phyloP scores from a whole-genome alignment of 257 asterid genomes.

The Nicotiana otophora region DNA sequence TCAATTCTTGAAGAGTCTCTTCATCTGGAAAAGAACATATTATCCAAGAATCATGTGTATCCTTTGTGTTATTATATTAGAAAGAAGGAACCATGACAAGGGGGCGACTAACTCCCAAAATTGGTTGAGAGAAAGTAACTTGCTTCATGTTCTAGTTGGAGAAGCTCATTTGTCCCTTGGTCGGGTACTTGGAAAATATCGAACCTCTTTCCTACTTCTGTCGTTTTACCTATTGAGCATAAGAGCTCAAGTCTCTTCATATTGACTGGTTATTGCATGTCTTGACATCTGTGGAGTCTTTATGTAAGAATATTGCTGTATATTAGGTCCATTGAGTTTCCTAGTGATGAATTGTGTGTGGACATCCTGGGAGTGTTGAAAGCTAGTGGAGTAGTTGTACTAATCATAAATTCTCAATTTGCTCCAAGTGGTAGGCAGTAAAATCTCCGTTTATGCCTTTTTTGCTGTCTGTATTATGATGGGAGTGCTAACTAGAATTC shows the following conservation, averaged over 20 bases:
- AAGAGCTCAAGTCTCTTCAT: neutral
- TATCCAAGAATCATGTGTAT: neutral
- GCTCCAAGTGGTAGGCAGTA: constrained; percentile 30
- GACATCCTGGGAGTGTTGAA: constrained; percentile 47
- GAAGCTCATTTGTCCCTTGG: neutral
- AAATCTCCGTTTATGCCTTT: neutral
- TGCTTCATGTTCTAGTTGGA: neutral
- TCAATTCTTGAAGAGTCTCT: neutral
- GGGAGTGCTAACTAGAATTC: neutral
- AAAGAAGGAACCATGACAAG: neutral
- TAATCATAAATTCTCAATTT: constrained; percentile 33
- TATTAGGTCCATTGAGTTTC: constrained; percentile 30
- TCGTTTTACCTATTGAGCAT: neutral
- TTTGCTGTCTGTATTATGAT: neutral
- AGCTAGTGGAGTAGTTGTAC: constrained; percentile 58
- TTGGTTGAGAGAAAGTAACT: neutral
- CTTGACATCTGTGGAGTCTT: constrained; percentile 41
- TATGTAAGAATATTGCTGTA: constrained; percentile 38
- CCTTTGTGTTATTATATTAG: neutral
- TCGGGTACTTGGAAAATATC: neutral
- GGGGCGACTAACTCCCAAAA: neutral
- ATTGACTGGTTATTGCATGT: constrained; percentile 31
- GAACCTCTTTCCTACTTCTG: neutral
- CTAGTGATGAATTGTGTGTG: constrained; percentile 38
- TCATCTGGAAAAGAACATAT: neutral